phyloP scores from a whole-genome alignment of 257 asterid genomes.

The Nicotiana tomentosiformis region DNA sequence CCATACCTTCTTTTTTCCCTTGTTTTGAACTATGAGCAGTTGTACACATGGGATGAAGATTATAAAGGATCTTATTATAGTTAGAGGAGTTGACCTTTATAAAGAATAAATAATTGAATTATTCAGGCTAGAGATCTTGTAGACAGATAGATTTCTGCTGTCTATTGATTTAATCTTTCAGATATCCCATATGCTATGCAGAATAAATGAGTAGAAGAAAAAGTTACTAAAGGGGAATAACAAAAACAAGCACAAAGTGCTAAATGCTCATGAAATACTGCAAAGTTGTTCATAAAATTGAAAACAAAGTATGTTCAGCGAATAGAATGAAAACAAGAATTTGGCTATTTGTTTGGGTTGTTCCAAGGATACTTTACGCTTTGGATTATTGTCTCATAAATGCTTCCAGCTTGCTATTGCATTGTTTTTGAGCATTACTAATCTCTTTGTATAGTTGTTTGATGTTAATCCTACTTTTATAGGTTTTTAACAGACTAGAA shows the following conservation, averaged over 20 bases:
- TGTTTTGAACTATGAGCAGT: background rate
- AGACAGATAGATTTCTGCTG: background rate
- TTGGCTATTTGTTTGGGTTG: background rate
- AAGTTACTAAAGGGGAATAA: too few relatives aligned
- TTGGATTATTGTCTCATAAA: background rate
- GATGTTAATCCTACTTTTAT: background rate
- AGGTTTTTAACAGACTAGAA: background rate
- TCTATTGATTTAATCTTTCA: background rate
- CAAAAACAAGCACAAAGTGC: background rate
- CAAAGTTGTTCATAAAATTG: background rate
- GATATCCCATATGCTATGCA: background rate
- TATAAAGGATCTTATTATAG: background rate
- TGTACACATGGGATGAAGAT: background rate
- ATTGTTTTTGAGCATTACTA: too few relatives aligned
- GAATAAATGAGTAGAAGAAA: background rate
- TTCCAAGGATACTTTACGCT: background rate
- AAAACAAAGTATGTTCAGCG: background rate
- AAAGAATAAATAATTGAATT: background rate
- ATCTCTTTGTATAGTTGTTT: too few relatives aligned
- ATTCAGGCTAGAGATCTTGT: background rate
- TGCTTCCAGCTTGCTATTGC: background rate
- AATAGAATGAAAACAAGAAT: background rate
- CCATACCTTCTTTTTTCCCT: background rate
- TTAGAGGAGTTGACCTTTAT: background rate
- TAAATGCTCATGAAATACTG: background rate